These are phyloP conservation scores for Helenozyma baotianmanensis DNA, from an alignment of 805 yeast species.

Conservation along the genomic window DNA sequence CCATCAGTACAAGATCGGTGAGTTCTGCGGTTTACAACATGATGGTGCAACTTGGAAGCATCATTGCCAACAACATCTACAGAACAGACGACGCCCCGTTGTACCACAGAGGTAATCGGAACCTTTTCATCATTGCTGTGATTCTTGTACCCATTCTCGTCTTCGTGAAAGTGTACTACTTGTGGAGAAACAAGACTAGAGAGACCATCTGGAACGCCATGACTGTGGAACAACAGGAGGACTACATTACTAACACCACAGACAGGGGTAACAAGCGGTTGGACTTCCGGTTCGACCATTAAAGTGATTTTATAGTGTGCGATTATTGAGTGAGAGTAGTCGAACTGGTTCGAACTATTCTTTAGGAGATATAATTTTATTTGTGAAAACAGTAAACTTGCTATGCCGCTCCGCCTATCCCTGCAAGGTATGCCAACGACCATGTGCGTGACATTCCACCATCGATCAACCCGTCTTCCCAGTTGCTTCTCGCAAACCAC, in stretches of 20 bases:
- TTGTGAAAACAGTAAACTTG: neutral
- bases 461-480: conserved; percentile 59
- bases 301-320: too few relatives aligned
- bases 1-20: conserved; percentile 57
- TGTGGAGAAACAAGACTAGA: conserved; percentile 36
- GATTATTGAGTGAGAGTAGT: too few relatives aligned
- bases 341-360: too few relatives aligned
- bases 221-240: conserved; percentile 43
- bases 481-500: conserved; percentile 45
- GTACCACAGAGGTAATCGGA: conserved; percentile 52
- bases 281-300: conserved; percentile 38
- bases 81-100: conserved; percentile 51
- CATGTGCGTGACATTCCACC: conserved; percentile 85
- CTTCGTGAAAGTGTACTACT: conserved; percentile 31
- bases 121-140: conserved; percentile 27
- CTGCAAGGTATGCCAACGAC: conserved; percentile 75
- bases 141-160: conserved; percentile 12
- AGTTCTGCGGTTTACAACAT: conserved; percentile 62
- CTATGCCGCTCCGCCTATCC: conserved; percentile 28
- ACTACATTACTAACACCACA: conserved; percentile 39
- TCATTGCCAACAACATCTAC: conserved; percentile 54
- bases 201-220: conserved; percentile 46
- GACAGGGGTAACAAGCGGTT: conserved; percentile 56
- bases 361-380: too few relatives aligned
- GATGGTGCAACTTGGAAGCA: conserved; percentile 53